Conservation (phyloP, 2,329 filamentous ascomycete species). For the Trichoderma brevicompactum region DNA sequence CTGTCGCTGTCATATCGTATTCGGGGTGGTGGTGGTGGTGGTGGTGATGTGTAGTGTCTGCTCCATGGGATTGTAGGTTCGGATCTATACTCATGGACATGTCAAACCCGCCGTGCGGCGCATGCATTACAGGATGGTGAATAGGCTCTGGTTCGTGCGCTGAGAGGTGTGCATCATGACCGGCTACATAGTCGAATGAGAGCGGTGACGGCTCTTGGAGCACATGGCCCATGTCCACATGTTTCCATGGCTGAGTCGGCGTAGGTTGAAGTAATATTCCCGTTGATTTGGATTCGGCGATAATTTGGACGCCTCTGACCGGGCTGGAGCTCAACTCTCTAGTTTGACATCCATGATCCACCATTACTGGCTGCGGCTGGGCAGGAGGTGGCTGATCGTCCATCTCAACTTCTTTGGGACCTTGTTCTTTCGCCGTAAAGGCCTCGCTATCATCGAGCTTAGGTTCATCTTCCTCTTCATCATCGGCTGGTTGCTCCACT, state of each 20-base stretch:
- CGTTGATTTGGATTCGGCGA: constrained; percentile 36
- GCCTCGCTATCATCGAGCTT: constrained; percentile 28
- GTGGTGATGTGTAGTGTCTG: background rate
- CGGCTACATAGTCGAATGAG: constrained; percentile 35
- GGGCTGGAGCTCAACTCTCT: constrained; percentile 39
- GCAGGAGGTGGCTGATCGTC: constrained; percentile 26
- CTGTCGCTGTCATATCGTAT: constrained; percentile 7
- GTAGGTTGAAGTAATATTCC: constrained; percentile 28
- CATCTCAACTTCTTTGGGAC: background rate
- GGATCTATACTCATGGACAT: constrained; percentile 30
- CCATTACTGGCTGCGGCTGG: constrained; percentile 38
- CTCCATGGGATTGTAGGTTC: constrained; percentile 27
- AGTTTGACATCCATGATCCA: constrained; percentile 45
- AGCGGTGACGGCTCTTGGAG: constrained; percentile 28
- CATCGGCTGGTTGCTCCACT: constrained; percentile 44
- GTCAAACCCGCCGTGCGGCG: constrained; percentile 10
- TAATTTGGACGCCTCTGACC: constrained; percentile 37
- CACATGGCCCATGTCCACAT: background rate
- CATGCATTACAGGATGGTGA: background rate
- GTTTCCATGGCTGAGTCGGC: constrained; percentile 27
- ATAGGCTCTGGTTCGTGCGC: background rate
- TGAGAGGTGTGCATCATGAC: constrained; percentile 27
- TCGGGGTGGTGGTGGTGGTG: background rate
- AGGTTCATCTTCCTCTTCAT: constrained; percentile 30
- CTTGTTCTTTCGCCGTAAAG: constrained; percentile 26